These are phyloP conservation scores for Colletotrichum lindemuthianum DNA, from an alignment of 2,329 filamentous ascomycete genomes.

Conservation along the genomic window DNA sequence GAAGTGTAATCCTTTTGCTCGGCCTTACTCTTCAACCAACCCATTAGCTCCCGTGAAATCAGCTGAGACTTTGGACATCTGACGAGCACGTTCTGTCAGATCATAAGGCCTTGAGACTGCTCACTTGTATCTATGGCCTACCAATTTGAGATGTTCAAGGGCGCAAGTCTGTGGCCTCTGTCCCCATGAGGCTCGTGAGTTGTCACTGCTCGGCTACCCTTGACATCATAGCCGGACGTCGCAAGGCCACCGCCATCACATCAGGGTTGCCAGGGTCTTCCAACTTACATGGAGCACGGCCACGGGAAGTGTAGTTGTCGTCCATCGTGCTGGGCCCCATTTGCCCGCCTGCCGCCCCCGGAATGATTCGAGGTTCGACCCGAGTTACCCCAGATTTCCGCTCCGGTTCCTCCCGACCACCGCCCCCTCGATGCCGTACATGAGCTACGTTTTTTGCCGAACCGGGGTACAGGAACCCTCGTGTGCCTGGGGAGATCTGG, in stretches of 20 bases:
- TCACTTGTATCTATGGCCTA: slow-evolving; percentile 5
- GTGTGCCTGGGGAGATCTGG: slow-evolving; percentile 33
- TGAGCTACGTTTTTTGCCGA: slow-evolving; percentile 30
- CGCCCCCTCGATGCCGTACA: slow-evolving; percentile 29
- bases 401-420: slow-evolving; percentile 35
- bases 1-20: background rate
- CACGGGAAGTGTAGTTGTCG: slow-evolving; percentile 20
- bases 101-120: slow-evolving; percentile 9
- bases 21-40: slow-evolving; percentile 10
- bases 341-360: slow-evolving; percentile 31
- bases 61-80: slow-evolving; percentile 1
- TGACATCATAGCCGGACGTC: slow-evolving; percentile 11
- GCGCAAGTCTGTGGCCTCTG: slow-evolving; percentile 4
- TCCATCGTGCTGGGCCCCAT: slow-evolving; percentile 28
- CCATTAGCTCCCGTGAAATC: background rate
- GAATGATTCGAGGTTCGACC: slow-evolving; percentile 36
- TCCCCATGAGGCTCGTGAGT: slow-evolving; percentile 8
- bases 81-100: slow-evolving; percentile 15
- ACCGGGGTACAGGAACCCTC: slow-evolving; percentile 30
- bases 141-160: slow-evolving; percentile 4
- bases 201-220: slow-evolving; percentile 12
- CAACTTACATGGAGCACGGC: slow-evolving; percentile 31
- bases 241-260: slow-evolving; percentile 9
- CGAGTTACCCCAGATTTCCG: slow-evolving; percentile 35
- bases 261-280: slow-evolving; percentile 21